Conservation (phyloP, 1,139 yeast species). For the Zygosaccharomyces sapae region DNA sequence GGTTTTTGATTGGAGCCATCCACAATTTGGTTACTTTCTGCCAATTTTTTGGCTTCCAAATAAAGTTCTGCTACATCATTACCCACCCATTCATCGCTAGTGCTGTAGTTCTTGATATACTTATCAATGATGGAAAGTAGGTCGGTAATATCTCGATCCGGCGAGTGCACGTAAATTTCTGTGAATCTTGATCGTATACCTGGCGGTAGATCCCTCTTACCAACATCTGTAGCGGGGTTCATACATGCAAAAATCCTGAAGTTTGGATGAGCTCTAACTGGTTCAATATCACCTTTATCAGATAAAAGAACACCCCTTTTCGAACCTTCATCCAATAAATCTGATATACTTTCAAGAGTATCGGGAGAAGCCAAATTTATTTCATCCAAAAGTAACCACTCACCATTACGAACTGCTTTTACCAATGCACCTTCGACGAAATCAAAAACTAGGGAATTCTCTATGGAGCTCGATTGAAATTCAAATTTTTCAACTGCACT, state of each 20-base stretch:
- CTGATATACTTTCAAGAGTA: constrained; percentile 89
- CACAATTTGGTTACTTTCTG: constrained; percentile 76
- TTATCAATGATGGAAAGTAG: constrained; percentile 77
- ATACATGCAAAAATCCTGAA: constrained; percentile 95
- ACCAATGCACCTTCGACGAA: constrained; percentile 93
- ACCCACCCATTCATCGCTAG: constrained; percentile 82
- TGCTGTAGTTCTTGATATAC: constrained; percentile 69
- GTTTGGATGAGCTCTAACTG: constrained; percentile 78
- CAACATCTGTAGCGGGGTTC: constrained; percentile 99
- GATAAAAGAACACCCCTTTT: constrained; percentile 69
- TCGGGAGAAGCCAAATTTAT: constrained; percentile 92
- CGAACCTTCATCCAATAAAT: constrained; percentile 63
- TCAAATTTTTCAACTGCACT: constrained; percentile 61
- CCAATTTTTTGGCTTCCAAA: constrained; percentile 65
- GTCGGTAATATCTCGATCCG: constrained; percentile 82
- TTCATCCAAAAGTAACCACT: constrained; percentile 93
- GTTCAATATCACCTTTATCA: constrained; percentile 90
- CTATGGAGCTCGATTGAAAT: constrained; percentile 59
- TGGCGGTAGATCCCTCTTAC: constrained; percentile 83
- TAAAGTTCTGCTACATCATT: constrained; percentile 88
- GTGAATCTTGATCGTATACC: constrained; percentile 89
- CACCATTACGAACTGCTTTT: constrained; percentile 87
- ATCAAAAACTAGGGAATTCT: constrained; percentile 76
- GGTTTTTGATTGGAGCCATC: constrained; percentile 97
- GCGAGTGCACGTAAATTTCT: constrained; percentile 89